Conservation (phyloP, 495 filamentous ascomycete genomes). For the Aspergillus steynii region DNA sequence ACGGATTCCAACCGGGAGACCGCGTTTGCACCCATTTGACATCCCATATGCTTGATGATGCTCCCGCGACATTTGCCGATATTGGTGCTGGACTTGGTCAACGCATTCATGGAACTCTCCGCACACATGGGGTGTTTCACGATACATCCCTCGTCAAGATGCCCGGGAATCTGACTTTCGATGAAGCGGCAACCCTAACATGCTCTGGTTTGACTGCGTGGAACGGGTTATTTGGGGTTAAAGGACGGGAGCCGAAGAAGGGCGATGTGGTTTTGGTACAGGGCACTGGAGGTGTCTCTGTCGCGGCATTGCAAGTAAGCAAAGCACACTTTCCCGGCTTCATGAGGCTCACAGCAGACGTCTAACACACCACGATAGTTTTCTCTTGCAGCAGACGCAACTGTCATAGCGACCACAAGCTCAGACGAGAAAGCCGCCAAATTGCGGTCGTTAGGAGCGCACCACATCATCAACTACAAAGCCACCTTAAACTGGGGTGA, state of each 20-base stretch:
- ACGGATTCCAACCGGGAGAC: conserved; percentile 17
- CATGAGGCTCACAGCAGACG: background rate
- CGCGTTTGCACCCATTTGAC: conserved; percentile 18
- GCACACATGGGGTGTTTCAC: conserved; percentile 70
- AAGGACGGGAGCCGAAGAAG: conserved; percentile 45
- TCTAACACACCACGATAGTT: conserved; percentile 42
- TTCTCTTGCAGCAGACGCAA: conserved; percentile 69
- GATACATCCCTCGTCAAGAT: conserved; percentile 63
- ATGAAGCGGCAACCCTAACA: conserved; percentile 28
- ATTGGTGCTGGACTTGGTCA: conserved; percentile 59
- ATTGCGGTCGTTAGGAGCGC: conserved; percentile 53
- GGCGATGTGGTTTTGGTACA: conserved; percentile 42
- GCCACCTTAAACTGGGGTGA: conserved; percentile 63
- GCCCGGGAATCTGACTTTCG: conserved; percentile 23
- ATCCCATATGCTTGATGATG: conserved; percentile 41
- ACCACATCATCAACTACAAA: conserved; percentile 61
- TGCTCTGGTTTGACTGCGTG: conserved; percentile 28
- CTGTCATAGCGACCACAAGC: conserved; percentile 71
- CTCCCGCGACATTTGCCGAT: conserved; percentile 40
- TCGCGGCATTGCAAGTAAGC: conserved; percentile 57
- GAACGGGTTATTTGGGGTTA: conserved; percentile 62
- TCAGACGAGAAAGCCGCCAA: conserved; percentile 57
- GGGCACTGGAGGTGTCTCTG: conserved; percentile 70
- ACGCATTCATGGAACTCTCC: conserved; percentile 60
- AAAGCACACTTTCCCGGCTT: too few relatives aligned